Base-by-base conservation (phyloP, 2,329 filamentous ascomycete genomes). In the Colletotrichum orbiculare region DNA sequence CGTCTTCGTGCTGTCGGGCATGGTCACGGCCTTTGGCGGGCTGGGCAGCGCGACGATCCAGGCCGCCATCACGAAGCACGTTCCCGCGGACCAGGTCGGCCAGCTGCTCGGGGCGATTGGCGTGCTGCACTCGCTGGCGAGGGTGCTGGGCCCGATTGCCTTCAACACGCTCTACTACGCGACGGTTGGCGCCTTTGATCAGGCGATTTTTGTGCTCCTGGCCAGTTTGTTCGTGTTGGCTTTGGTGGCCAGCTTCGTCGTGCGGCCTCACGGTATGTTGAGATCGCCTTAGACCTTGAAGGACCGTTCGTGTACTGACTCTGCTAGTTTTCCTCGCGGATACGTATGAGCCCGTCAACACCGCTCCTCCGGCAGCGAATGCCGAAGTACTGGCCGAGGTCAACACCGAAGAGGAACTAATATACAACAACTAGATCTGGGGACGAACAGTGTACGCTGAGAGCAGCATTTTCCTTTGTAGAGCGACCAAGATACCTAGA, bases 81-180 rank as follows among this genome's bases (percentile, higher is more conserved):
- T 98, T 0, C 93, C 94, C 0, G 83, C 89, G 0, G 91, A 96
- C 68, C 87, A 87, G 50, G 90, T 96, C 0, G 96, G 96, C 0
- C 89, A 96, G 75, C 81, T 98, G n/a, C 85, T 99, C 0, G 96
- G 96, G 25, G 94, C 94, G 2, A 91, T 90, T 13, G 96, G 95
- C 0, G 82, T 98, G 67, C 78, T 98, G 63, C 95, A 98, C 77
- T 91, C 93, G 1, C 78, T 97, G 41, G 87, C 92, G 3, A 84
- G 94, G 67, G 88, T 98, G 2, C 75, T 97, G 11, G 89, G 91
- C 1, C 96, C 96, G 0, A 85, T 93, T 0, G 73, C 95, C 1
- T 97, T 97, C 78, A 97, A 96, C 72, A 86, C 92, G 6, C 87
- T 98, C 9, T 99, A 97, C 75, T 91, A 91, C 12, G 81, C 85